These are phyloP conservation scores for Mycotypha africana DNA, from an alignment of 371 early-diverging fungal species.

Conservation along the genomic window DNA sequence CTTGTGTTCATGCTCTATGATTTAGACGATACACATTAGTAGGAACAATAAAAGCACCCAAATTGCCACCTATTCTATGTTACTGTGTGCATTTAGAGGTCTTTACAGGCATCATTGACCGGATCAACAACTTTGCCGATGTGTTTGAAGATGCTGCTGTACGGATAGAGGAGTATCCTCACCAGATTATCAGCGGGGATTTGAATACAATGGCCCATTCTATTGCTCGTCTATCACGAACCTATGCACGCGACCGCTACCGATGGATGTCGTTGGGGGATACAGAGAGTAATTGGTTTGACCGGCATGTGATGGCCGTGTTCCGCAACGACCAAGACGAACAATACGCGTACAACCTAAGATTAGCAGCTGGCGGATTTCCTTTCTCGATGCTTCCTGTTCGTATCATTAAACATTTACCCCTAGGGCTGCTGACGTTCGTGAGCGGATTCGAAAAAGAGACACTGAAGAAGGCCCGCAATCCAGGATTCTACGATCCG, in stretches of 20 bases:
- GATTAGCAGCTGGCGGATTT: slow-evolving; percentile 36
- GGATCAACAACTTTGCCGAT: slow-evolving; percentile 64
- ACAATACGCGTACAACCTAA: slow-evolving; percentile 19
- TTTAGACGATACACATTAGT: slow-evolving; percentile 53
- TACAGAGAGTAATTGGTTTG: slow-evolving; percentile 74
- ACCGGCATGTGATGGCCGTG: slow-evolving; percentile 38
- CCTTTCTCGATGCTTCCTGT: slow-evolving; percentile 15
- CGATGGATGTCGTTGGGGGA: slow-evolving; percentile 58
- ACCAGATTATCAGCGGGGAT: slow-evolving; percentile 75
- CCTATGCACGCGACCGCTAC: slow-evolving; percentile 63
- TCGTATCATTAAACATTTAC: slow-evolving; percentile 7
- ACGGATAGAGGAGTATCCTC: slow-evolving; percentile 36
- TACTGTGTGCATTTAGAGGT: slow-evolving; percentile 79
- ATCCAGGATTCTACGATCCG: slow-evolving; percentile 77
- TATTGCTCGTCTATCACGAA: slow-evolving; percentile 65
- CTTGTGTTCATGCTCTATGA: no score
- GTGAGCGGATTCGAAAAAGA: slow-evolving; percentile 40
- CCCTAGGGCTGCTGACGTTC: slow-evolving; percentile 6
- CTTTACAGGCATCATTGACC: slow-evolving; percentile 67
- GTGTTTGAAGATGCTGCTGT: slow-evolving; percentile 55
- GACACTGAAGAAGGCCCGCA: slow-evolving; percentile 50
- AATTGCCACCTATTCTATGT: slow-evolving; percentile 40
- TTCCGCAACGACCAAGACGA: slow-evolving; percentile 13
- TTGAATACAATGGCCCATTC: slow-evolving; percentile 82
- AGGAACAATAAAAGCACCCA: slow-evolving; percentile 41